Percentiles rank a stretch among this genome's conserved stretches.
Evolutionary conservation across 352 stramenopile genomes (phyloP).

Genomic region (Globisporangium parvum): DNA sequence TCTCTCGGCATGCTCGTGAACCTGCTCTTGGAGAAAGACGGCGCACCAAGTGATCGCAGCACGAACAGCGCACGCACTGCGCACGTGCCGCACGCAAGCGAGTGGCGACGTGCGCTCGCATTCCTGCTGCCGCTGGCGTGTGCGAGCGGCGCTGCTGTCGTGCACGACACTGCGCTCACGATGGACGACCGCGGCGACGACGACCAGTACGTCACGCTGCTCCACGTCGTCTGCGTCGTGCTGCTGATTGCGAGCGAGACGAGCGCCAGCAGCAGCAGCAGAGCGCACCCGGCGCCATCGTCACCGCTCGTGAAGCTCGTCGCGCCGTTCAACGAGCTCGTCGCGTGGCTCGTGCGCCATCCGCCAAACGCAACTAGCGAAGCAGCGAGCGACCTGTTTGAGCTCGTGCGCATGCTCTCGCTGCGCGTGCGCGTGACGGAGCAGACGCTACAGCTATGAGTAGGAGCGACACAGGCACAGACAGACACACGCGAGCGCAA

Average conservation of each 20-base stretch:
- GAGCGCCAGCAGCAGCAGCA: constrained; percentile 1
- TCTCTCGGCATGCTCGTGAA: constrained; percentile 78
- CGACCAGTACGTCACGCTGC: constrained; percentile 71
- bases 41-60: constrained; percentile 9
- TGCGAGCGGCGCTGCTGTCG: constrained; percentile 46
- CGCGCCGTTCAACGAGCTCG: constrained; percentile 42
- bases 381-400: constrained; percentile 57
- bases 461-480: too few species aligned
- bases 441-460: constrained; percentile 14
- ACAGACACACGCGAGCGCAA: too few species aligned
- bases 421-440: constrained; percentile 40
- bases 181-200: constrained; percentile 58
- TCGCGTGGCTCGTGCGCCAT: constrained; percentile 51
- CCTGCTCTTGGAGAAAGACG: constrained; percentile 57
- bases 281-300: background rate
- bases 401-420: constrained; percentile 59
- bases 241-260: constrained; percentile 63
- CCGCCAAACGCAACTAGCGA: constrained; percentile 47
- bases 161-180: constrained; percentile 35
- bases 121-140: constrained; percentile 76
- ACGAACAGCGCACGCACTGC: constrained; percentile 12
- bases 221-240: constrained; percentile 66
- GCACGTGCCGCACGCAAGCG: constrained; percentile 36
- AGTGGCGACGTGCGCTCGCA: constrained; percentile 67
- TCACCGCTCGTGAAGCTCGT: constrained; percentile 36